Percentiles rank a stretch among this genome's conserved stretches.
phyloP scores from a whole-genome alignment of 1,284 basidiomycete genomes.

The Ganoderma lucidum region DNA sequence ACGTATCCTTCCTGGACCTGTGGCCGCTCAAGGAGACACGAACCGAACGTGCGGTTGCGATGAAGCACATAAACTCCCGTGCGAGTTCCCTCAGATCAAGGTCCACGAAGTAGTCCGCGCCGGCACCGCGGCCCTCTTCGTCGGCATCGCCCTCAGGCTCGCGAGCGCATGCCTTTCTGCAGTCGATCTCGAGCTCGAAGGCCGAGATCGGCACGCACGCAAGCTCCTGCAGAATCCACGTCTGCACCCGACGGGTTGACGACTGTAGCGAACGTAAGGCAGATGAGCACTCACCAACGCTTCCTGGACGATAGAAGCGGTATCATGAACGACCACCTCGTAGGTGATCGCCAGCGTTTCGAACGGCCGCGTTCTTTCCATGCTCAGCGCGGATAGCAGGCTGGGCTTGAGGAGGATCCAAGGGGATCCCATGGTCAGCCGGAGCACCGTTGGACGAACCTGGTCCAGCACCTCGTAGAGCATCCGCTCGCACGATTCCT shows the following conservation, averaged over 20 bases:
- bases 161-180: not conserved
- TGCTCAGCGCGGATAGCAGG: not conserved
- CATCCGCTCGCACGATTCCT: not conserved
- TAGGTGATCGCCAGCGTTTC: not conserved
- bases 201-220: not conserved
- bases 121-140: not conserved
- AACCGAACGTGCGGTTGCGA: not conserved
- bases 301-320: not conserved
- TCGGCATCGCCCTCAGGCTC: not conserved
- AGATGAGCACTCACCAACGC: not conserved
- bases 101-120: not conserved
- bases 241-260: too few species aligned
- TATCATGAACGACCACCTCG: not conserved
- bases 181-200: not conserved
- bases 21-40: not conserved
- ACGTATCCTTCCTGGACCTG: not conserved
- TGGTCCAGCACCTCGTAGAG: not conserved
- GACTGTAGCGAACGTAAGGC: too few species aligned
- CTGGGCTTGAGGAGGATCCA: not conserved
- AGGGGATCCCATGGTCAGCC: not conserved
- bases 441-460: not conserved
- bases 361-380: not conserved
- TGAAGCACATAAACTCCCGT: not conserved
- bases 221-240: not conserved
- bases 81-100: not conserved